These are phyloP conservation scores for Hanseniaspora pseudoguilliermondii DNA, from an alignment of 805 yeast species.

Conservation along the genomic window DNA sequence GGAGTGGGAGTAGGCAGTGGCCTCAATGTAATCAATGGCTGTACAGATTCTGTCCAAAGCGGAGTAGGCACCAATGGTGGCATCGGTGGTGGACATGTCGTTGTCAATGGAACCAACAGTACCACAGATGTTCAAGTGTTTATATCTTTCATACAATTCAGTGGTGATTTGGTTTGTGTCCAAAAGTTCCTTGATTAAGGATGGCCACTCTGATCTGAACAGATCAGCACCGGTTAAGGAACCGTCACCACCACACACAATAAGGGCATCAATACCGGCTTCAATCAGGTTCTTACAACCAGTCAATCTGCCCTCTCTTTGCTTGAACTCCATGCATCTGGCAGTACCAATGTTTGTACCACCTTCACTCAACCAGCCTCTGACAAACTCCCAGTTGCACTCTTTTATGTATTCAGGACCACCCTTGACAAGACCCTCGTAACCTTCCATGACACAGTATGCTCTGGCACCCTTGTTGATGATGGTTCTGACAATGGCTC, in stretches of 20 bases:
- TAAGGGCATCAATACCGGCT: slow-evolving; percentile 63
- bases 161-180: slow-evolving; percentile 34
- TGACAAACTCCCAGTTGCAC: slow-evolving; percentile 61
- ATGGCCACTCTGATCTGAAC: slow-evolving; percentile 68
- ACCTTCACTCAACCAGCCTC: slow-evolving; percentile 57
- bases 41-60: slow-evolving; percentile 62
- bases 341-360: slow-evolving; percentile 77
- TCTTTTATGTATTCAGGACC: slow-evolving; percentile 41
- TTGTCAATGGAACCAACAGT: slow-evolving; percentile 75
- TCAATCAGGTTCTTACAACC: slow-evolving; percentile 55
- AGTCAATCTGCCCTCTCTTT: slow-evolving; percentile 48
- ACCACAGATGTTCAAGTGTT: slow-evolving; percentile 57
- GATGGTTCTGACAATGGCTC: slow-evolving; percentile 62
- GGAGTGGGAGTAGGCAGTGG: slow-evolving; percentile 93
- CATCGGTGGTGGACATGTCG: slow-evolving; percentile 75
- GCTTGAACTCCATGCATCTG: slow-evolving; percentile 53
- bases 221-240: slow-evolving; percentile 72
- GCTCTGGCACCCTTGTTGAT: slow-evolving; percentile 52
- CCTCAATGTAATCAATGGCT: slow-evolving; percentile 83
- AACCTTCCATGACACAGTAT: slow-evolving; percentile 61
- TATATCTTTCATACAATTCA: slow-evolving; percentile 36
- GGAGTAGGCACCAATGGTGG: slow-evolving; percentile 73
- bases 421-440: slow-evolving; percentile 58
- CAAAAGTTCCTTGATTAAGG: slow-evolving; percentile 46
- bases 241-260: slow-evolving; percentile 79